Conservation (phyloP, 352 stramenopile genomes). For the Globisporangium irregulare region DNA sequence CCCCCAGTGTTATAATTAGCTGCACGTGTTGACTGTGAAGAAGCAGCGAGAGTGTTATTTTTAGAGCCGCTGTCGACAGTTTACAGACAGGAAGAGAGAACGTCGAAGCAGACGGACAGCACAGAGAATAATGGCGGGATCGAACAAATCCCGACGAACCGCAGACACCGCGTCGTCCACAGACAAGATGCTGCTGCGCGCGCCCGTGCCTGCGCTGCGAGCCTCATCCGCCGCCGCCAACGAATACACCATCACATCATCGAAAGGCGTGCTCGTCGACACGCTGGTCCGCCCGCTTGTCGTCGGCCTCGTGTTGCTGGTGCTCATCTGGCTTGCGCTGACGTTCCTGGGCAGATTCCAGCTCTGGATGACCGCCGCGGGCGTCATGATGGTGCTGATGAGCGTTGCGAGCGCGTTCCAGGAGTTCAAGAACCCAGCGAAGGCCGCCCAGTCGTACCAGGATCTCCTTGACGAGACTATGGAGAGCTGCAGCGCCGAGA, state of each 20-base stretch:
- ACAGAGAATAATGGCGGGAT: conserved; percentile 10
- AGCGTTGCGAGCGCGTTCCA: conserved; percentile 62
- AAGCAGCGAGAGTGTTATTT: background rate
- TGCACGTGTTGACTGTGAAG: background rate
- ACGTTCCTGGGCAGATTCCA: conserved; percentile 50
- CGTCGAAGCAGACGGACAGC: background rate
- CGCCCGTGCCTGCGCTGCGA: background rate
- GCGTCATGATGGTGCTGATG: conserved; percentile 57
- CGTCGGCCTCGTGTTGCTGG: conserved; percentile 31
- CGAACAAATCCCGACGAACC: conserved; percentile 11
- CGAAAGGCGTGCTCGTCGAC: conserved; percentile 3
- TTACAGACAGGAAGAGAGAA: background rate
- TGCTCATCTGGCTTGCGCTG: conserved; percentile 43
- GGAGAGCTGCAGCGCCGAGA: conserved; percentile 41
- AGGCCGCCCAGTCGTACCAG: conserved; percentile 43
- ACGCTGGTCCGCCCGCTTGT: conserved; percentile 27
- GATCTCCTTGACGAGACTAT: conserved; percentile 60
- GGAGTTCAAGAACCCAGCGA: conserved; percentile 45
- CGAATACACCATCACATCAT: conserved; percentile 14
- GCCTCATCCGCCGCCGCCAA: conserved; percentile 24
- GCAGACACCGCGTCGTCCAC: conserved; percentile 4
- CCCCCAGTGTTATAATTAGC: background rate
- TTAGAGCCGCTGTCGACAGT: background rate
- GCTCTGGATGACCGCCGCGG: conserved; percentile 65
- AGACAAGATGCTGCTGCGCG: conserved; percentile 5